Base-by-base conservation (phyloP, 768 basidiomycete species). In the Tremella fuciformis region DNA sequence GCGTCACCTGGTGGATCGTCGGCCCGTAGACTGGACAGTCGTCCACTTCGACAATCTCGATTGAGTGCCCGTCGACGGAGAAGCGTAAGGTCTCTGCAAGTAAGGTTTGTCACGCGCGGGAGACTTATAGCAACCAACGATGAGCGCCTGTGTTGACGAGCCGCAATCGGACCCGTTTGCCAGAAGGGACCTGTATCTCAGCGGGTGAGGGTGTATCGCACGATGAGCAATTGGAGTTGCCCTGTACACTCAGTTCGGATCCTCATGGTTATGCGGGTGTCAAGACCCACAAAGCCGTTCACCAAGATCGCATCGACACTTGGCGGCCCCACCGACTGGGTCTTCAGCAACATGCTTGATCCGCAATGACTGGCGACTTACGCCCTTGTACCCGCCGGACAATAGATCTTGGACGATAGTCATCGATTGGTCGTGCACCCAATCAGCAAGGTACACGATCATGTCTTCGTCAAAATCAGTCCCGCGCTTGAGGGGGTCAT, bases 381-480 rank as follows among this genome's bases (percentile, higher is more conserved):
- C 65, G 6, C 65, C 65, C 40, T 55, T 48, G 55, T 59, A 69
- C 3, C 67, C 67, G 3, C 44, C 54, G 0, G 60, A 52, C 34
- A 46, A 29, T 41, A 48, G 38, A 34, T 40, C 42, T 21, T 41
- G 22, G 1, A 41, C 24, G 19, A 38, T 13, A 24, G 13, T 29
- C 53, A 40, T 18, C 22, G 47, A 46, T 1, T 19, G 55, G 4
- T 24, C 25, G 22, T 40, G 51, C 47, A 61, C 58, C 66, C 66
- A 67, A 41, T 67, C 66, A 2, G 48, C 7, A 7, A 67, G 22
- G 13, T 55, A 46, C 2, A 65, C 7, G 2, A 67, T 53, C 41
- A 62, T 56, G n/a, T 74, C 72, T 37, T 68, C 57, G 46, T 74
- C 67, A 29, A 54, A 74, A 55, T 74, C 67, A 7, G 15, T 18